Evolutionary conservation across 2,329 filamentous ascomycete genomes (phyloP).

Genomic region (Botrytis tulipae): DNA sequence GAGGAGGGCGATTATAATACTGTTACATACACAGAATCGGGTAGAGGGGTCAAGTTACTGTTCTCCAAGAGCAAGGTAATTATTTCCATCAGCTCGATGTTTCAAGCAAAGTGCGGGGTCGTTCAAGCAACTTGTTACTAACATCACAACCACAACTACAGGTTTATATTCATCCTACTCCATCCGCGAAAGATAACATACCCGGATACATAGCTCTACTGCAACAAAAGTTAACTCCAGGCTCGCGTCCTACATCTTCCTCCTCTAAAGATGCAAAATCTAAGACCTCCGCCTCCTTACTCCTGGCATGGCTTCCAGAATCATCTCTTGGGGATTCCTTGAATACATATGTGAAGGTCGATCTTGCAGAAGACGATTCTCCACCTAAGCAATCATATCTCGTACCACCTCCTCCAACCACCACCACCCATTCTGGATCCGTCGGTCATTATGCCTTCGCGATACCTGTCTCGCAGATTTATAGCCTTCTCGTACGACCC

Average conservation of each 20-base stretch:
- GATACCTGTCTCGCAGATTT: conserved; percentile 84
- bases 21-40: conserved; percentile 74
- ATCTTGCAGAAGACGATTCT: conserved; percentile 76
- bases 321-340: conserved; percentile 80
- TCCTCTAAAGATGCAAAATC: conserved; percentile 44
- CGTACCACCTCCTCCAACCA: conserved; percentile 85
- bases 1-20: conserved; percentile 95
- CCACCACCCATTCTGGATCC: conserved; percentile 69
- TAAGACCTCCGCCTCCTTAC: conserved; percentile 65
- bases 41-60: conserved; percentile 85
- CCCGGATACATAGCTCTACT: conserved; percentile 88
- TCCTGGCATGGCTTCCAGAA: conserved; percentile 93
- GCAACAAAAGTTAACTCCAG: conserved; percentile 70
- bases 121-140: conserved; percentile 4
- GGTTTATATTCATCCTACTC: conserved; percentile 95
- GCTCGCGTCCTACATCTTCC: conserved; percentile 32
- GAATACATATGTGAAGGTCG: conserved; percentile 92
- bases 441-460: conserved; percentile 86
- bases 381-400: conserved; percentile 85
- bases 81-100: conserved; percentile 27
- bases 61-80: conserved; percentile 93
- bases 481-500: conserved; percentile 83
- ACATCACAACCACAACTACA: conserved; percentile 41
- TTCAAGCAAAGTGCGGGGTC: conserved; percentile 22
- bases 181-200: conserved; percentile 93